phyloP scores from a whole-genome alignment of 805 yeast genomes.

The Barnettozyma salicaria region DNA sequence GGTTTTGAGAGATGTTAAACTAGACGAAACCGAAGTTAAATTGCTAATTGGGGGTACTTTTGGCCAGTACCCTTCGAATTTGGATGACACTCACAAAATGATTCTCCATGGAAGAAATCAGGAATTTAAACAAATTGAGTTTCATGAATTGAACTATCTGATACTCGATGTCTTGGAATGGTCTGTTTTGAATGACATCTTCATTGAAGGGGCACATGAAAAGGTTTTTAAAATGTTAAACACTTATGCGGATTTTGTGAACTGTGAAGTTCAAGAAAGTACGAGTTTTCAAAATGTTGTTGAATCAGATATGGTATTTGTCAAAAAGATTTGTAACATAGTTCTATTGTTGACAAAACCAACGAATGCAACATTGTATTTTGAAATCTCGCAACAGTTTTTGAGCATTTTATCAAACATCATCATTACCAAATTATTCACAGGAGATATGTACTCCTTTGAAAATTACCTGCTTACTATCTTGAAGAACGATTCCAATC shows the following conservation, averaged over 20 bases:
- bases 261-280: conserved; percentile 26
- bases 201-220: conserved; percentile 31
- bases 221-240: conserved; percentile 27
- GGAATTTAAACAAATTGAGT: too few relatives aligned
- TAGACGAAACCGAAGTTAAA: conserved; percentile 28
- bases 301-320: conserved; percentile 25
- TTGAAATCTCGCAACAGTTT: conserved; percentile 28
- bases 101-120: too few relatives aligned
- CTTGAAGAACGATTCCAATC: conserved; percentile 8
- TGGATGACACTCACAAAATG: too few relatives aligned
- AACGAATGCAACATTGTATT: conserved; percentile 28
- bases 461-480: conserved; percentile 19
- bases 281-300: conserved; percentile 25
- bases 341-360: conserved; percentile 28
- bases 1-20: conserved; percentile 39
- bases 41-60: conserved; percentile 40
- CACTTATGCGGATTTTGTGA: conserved; percentile 22
- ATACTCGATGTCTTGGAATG: conserved; percentile 32
- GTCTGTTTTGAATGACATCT: conserved; percentile 31
- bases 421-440: conserved; percentile 30
- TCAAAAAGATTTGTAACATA: conserved; percentile 25
- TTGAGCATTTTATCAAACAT: conserved; percentile 31
- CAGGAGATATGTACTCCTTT: conserved; percentile 17
- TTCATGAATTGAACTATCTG: conserved; percentile 41
- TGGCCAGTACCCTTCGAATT: conserved; percentile 34